Base-by-base conservation (phyloP, 345 rosid genomes). In the Orychophragmus violaceus region DNA sequence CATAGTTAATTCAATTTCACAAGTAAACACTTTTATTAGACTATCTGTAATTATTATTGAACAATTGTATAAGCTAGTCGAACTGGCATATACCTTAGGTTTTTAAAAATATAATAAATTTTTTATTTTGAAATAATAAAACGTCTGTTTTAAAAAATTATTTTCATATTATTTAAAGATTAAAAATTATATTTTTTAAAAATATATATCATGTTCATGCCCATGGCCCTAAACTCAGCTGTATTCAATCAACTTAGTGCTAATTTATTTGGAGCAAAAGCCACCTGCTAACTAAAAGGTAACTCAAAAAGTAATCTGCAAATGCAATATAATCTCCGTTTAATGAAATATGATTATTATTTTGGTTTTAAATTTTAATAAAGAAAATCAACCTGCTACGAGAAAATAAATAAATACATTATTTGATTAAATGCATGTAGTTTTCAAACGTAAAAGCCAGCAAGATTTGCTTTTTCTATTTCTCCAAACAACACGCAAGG, bases 401-500 rank as follows among this genome's bases (percentile, higher is more conserved):
- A 23, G 12, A 22, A 1, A 25, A 7, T 8, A 13, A 18, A n/a
- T n/a, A 58, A 8, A 2, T 3, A 22, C 5, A 12, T 11, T 62
- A 12, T 21, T 9, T 2, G 23, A 58, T 3, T 36, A 4, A 46
- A 77, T 41, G 45, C 56, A 68, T 42, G 63, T 62, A 24, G 32
- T 78, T 68, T 75, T 68, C 64, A 62, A n/a, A 52, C 83, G 75
- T 68, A 50, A 49, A 73, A 66, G 52, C 76, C 80, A 68, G 66
- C 55, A 28, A 39, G 48, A 62, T 49, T 42, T 59, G 59, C 82
- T 80, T 83, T 83, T 54, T 19, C 59, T 44, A 59, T 37, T 77
- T 59, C 5, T 79, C 69, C 59, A 77, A 72, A 81, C 66, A 71
- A 41, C 82, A 68, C 33, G 65, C 54, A 53, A 21, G 82, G 84